Base-by-base conservation (phyloP, 345 rosid species). In the Euphorbia tirucalli region DNA sequence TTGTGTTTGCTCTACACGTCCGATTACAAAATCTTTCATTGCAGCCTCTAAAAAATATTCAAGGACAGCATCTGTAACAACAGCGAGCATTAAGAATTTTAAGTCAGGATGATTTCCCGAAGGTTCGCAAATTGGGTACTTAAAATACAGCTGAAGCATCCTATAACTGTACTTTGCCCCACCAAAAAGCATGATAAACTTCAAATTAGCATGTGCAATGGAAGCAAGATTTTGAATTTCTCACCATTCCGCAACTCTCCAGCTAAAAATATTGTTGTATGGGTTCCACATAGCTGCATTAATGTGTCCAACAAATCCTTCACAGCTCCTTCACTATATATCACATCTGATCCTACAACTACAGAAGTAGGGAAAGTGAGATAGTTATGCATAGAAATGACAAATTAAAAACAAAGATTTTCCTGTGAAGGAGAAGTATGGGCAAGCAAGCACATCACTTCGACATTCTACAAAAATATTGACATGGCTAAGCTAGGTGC, bases 341-440 rank as follows among this genome's bases (percentile, higher is more conserved):
- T 84, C 78, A 94, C 96, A 86, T 91, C 97, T 1, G 98, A 94
- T 50, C 97, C 97, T 62, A 94, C 65, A 39, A 94, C 93, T 89
- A 69, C 56, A 81, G 75, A 55, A 24, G 25, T 25, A 39, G 9
- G 31, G 22, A 66, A 65, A 18, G 19, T 66, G 27, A 66, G 41
- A n/a, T 44, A 65, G 15, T 25, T 21, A 41, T 5, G 37, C 69
- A 25, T 44, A 4, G 2, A 14, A 22, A 13, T 27, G 5, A 39
- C 18, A 11, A 8, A n/a, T 19, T 8, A 5, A 52, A 52, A 52
- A 52, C 8, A 35, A 7, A 18, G 18, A 0, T 50, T 50, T n/a
- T n/a, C n/a, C n/a, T n/a, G n/a, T n/a, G n/a, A n/a, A n/a, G 4
- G 7, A 18, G 21, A 50, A 50, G 50, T 6, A 50, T 15, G 21